phyloP scores from a whole-genome alignment of 192 early-diverging fungal genomes.

The Coemansia asiatica region DNA sequence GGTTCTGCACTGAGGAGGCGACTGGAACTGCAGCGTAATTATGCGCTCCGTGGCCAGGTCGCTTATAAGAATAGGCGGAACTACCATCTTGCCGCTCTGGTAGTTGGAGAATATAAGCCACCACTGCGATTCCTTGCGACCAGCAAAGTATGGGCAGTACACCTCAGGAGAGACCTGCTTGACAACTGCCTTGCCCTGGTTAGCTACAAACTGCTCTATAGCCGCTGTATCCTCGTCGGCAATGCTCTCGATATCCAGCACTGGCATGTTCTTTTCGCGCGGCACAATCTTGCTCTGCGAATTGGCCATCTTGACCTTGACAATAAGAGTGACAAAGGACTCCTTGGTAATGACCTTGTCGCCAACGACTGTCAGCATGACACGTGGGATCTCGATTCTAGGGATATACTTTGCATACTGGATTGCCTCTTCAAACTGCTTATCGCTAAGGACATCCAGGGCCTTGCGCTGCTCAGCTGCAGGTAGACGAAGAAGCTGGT shows the following conservation, averaged over 20 bases:
- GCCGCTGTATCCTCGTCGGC: conserved; percentile 15
- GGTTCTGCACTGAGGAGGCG: conserved; percentile 79
- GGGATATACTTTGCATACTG: conserved; percentile 79
- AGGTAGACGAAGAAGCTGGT: conserved; percentile 67
- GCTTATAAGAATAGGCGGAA: conserved; percentile 72
- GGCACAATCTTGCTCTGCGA: conserved; percentile 20
- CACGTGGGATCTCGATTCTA: conserved; percentile 69
- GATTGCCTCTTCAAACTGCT: conserved; percentile 69
- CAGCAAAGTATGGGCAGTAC: conserved; percentile 56
- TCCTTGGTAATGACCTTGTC: conserved; percentile 77
- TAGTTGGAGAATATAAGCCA: conserved; percentile 89
- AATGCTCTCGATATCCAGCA: conserved; percentile 50
- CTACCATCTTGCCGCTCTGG: conserved; percentile 80
- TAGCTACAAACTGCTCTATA: conserved; percentile 1
- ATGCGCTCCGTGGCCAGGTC: conserved; percentile 68
- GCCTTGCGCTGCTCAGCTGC: conserved; percentile 64
- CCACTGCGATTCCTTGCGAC: conserved; percentile 81
- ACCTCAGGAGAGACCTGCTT: conserved; percentile 45
- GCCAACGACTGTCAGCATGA: conserved; percentile 80
- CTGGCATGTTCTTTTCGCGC: conserved; percentile 23
- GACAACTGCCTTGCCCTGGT: conserved; percentile 17
- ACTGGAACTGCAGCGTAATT: conserved; percentile 88
- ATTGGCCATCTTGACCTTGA: conserved; percentile 47
- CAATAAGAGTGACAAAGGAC: conserved; percentile 74
- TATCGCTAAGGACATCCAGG: conserved; percentile 57